Evolutionary conservation across 257 asterid genomes (phyloP).

Genomic region (Verbascum thapsus): DNA sequence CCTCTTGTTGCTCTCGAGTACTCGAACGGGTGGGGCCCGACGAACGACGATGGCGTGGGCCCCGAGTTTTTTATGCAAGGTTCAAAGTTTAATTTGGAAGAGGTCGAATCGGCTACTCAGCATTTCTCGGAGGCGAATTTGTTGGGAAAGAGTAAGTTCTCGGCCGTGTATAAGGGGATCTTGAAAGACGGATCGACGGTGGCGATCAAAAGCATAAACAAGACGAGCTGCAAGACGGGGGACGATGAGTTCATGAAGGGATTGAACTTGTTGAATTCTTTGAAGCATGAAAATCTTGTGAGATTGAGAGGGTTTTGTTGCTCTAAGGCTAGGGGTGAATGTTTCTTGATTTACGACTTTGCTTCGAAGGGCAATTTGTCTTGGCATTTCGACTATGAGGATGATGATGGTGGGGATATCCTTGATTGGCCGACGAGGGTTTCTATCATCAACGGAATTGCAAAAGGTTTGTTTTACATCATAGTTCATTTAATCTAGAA

Average conservation of each 20-base stretch:
- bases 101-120: conserved; percentile 90
- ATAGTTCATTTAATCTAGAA: not conserved
- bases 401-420: conserved; percentile 33
- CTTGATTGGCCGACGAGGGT: conserved; percentile 86
- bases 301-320: conserved; percentile 79
- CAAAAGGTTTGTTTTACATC: conserved; percentile 60
- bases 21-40: conserved; percentile 54
- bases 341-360: conserved; percentile 75
- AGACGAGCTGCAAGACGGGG: conserved; percentile 75
- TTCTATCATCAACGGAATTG: conserved; percentile 78
- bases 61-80: conserved; percentile 37
- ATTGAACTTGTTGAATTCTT: conserved; percentile 62
- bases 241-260: conserved; percentile 84
- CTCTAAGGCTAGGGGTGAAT: conserved; percentile 88
- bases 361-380: conserved; percentile 72
- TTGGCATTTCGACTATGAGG: conserved; percentile 58
- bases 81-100: conserved; percentile 74
- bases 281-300: conserved; percentile 76
- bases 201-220: conserved; percentile 74
- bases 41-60: conserved; percentile 37
- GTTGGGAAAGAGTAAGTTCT: conserved; percentile 80
- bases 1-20: conserved; percentile 53
- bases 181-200: conserved; percentile 77
- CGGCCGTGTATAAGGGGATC: conserved; percentile 72
- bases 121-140: conserved; percentile 80